phyloP scores from a whole-genome alignment of 2,329 filamentous ascomycete genomes.

The Paraphaeosphaeria sporulosa region DNA sequence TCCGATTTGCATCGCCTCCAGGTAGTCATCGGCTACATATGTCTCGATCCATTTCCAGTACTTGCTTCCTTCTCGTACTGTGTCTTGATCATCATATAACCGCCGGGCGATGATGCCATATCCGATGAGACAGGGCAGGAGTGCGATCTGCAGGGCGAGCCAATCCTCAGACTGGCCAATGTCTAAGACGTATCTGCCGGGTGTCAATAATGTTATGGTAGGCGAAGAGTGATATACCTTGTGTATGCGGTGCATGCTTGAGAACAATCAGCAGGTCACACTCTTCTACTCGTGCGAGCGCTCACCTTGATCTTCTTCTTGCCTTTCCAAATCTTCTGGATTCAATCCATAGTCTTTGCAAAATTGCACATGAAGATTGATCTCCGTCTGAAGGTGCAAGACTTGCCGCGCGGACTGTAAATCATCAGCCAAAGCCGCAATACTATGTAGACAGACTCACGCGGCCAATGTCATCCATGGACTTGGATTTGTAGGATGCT shows the following conservation, averaged over 20 bases:
- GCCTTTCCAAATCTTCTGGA: conserved; percentile 73
- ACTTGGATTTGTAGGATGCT: conserved; percentile 82
- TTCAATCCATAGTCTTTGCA: conserved; percentile 82
- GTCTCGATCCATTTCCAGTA: conserved; percentile 95
- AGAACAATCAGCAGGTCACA: conserved; percentile 9
- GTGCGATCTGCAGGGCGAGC: conserved; percentile 82
- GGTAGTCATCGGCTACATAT: conserved; percentile 83
- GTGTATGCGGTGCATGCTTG: conserved; percentile 82
- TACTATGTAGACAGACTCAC: conserved; percentile 52
- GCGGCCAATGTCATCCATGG: conserved; percentile 73
- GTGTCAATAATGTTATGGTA: not conserved
- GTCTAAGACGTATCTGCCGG: conserved; percentile 78
- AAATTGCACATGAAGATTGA: conserved; percentile 81
- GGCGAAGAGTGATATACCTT: conserved; percentile 34
- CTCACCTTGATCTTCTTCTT: conserved; percentile 76
- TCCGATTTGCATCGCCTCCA: conserved; percentile 73
- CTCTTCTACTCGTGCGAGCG: not conserved
- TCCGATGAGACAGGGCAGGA: conserved; percentile 89
- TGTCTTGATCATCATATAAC: conserved; percentile 69
- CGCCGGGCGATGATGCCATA: conserved; percentile 81
- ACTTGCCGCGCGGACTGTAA: conserved; percentile 74
- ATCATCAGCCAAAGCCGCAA: conserved; percentile 1
- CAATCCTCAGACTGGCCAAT: conserved; percentile 87
- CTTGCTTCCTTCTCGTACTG: conserved; percentile 68
- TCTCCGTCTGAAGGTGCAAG: conserved; percentile 78